These are phyloP conservation scores for Phyllosticta citribraziliensis DNA, from an alignment of 2,329 filamentous ascomycete genomes.

Conservation along the genomic window DNA sequence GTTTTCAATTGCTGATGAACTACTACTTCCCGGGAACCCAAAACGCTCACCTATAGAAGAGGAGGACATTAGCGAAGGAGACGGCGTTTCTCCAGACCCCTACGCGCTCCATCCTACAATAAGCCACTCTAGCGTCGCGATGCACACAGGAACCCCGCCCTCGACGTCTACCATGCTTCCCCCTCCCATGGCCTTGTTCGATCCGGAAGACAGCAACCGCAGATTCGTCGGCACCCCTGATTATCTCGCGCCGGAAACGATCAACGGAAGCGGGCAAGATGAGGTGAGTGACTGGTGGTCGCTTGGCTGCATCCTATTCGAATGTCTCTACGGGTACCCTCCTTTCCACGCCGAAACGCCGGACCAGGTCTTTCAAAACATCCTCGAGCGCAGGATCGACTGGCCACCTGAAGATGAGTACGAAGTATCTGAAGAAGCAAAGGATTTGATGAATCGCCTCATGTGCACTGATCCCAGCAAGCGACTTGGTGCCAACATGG, in stretches of 20 bases:
- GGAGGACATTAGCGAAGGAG: conserved; percentile 52
- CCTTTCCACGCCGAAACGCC: conserved; percentile 87
- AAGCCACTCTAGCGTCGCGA: conserved; percentile 43
- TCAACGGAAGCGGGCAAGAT: conserved; percentile 89
- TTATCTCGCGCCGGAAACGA: conserved; percentile 93
- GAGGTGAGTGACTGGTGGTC: conserved; percentile 99
- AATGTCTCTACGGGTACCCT: conserved; percentile 86
- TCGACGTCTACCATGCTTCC: conserved; percentile 70
- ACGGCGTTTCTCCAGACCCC: conserved; percentile 64
- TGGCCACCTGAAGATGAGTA: conserved; percentile 84
- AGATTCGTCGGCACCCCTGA: conserved; percentile 95
- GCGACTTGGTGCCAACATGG: conserved; percentile 74
- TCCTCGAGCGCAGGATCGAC: conserved; percentile 76
- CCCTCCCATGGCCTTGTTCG: conserved; percentile 85
- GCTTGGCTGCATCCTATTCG: conserved; percentile 94
- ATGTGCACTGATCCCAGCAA: conserved; percentile 75
- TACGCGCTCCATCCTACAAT: conserved; percentile 52
- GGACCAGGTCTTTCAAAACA: conserved; percentile 95
- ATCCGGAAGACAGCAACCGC: conserved; percentile 85
- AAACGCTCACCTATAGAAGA: conserved; percentile 62
- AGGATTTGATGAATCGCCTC: conserved; percentile 87
- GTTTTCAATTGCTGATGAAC: conserved; percentile 51
- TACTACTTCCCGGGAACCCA: conserved; percentile 25
- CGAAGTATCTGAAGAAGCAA: conserved; percentile 70
- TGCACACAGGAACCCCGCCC: conserved; percentile 49